A percentile compares a stretch with the other conserved stretches of the same genome.
phyloP scores from a whole-genome alignment of 495 filamentous ascomycete species.

The Acidiella bohemica region DNA sequence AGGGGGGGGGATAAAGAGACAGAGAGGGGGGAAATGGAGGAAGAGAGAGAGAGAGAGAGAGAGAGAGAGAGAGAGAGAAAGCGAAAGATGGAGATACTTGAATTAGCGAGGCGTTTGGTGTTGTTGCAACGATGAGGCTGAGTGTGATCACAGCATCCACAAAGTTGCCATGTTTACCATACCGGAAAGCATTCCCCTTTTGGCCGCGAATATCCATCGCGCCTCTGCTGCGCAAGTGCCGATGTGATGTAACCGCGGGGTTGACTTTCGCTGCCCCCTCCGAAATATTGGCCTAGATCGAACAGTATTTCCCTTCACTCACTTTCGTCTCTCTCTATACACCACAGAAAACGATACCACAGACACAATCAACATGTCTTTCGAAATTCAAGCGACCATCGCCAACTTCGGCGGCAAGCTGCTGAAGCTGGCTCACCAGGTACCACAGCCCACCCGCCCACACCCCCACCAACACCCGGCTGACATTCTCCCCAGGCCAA shows the following conservation, averaged over 20 bases:
- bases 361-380: conserved; percentile 42
- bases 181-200: conserved; percentile 1
- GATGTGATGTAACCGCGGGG: not conserved
- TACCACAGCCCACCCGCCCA: not conserved
- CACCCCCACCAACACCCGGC: not conserved
- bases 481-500: conserved; percentile 41
- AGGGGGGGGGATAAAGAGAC: too few relatives aligned
- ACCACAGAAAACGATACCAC: not conserved
- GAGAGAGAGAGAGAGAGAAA: too few relatives aligned
- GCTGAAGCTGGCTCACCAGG: conserved; percentile 73
- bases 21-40: too few relatives aligned
- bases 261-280: not conserved
- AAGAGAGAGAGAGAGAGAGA: too few relatives aligned
- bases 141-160: not conserved
- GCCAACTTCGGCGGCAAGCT: conserved; percentile 90
- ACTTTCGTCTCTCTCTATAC: conserved; percentile 1
- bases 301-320: too few relatives aligned
- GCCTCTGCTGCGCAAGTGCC: too few relatives aligned
- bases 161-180: not conserved
- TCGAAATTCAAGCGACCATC: conserved; percentile 80
- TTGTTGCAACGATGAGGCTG: not conserved
- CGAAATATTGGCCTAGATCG: too few relatives aligned
- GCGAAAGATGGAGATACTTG: too few relatives aligned
- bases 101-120: not conserved
- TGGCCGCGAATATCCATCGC: not conserved